These are phyloP conservation scores for Craterostigma plantagineum DNA, from an alignment of 257 asterid genomes.

Conservation along the genomic window DNA sequence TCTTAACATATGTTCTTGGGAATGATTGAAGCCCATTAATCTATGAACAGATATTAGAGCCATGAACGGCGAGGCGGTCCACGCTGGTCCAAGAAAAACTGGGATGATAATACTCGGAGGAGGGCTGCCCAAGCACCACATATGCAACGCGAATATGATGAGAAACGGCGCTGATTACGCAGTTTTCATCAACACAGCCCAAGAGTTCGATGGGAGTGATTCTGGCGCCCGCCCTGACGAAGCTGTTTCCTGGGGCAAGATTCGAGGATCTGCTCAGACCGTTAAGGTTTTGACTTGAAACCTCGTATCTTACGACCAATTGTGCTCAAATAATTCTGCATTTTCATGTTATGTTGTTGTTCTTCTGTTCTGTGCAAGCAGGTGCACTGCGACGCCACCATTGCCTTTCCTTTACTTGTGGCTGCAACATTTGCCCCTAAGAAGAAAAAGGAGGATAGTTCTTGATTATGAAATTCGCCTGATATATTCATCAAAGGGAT, in stretches of 20 bases:
- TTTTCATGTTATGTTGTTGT: not conserved
- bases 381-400: slow-evolving; percentile 94
- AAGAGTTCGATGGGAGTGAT: slow-evolving; percentile 94
- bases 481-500: no score
- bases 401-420: slow-evolving; percentile 75
- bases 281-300: slow-evolving; percentile 66
- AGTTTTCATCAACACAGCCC: slow-evolving; percentile 75
- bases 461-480: slow-evolving; percentile 5
- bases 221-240: slow-evolving; percentile 97
- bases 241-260: slow-evolving; percentile 98
- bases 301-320: not conserved
- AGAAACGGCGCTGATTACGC: slow-evolving; percentile 92
- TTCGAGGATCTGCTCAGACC: slow-evolving; percentile 80
- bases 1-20: not conserved
- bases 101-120: slow-evolving; percentile 89
- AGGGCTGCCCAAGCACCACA: slow-evolving; percentile 94
- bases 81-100: slow-evolving; percentile 59
- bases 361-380: slow-evolving; percentile 16
- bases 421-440: slow-evolving; percentile 79
- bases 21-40: not conserved
- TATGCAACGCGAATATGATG: slow-evolving; percentile 96
- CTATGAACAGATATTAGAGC: slow-evolving; percentile 59
- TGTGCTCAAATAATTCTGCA: slow-evolving; percentile 3
- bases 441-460: slow-evolving; percentile 11
- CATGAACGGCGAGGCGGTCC: slow-evolving; percentile 77